Conservation (phyloP, 306 rosid genomes). For the Purshia tridentata region DNA sequence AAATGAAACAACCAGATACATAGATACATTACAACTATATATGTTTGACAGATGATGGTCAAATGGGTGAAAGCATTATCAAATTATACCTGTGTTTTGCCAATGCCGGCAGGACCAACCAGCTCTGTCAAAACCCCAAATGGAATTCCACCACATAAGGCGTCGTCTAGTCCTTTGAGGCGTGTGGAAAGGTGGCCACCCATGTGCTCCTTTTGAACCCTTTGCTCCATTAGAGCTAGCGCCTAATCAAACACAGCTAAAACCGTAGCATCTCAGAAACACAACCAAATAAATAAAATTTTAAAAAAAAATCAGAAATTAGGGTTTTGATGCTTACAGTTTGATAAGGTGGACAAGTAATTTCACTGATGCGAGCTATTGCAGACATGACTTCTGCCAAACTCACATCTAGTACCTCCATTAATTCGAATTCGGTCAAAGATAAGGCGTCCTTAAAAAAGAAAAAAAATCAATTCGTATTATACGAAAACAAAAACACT, state of each 20-base stretch:
- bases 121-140: slow-evolving; percentile 92
- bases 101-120: slow-evolving; percentile 96
- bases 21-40: background rate
- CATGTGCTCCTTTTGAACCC: slow-evolving; percentile 56
- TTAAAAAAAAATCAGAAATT: too few relatives aligned
- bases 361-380: slow-evolving; percentile 71
- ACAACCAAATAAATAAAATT: background rate
- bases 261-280: slow-evolving; percentile 26
- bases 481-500: background rate
- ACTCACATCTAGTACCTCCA: slow-evolving; percentile 79
- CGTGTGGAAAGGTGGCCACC: slow-evolving; percentile 83
- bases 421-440: slow-evolving; percentile 78
- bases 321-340: slow-evolving; percentile 43
- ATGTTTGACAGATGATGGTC: background rate
- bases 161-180: slow-evolving; percentile 82
- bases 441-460: slow-evolving; percentile 68
- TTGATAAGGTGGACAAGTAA: slow-evolving; percentile 82
- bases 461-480: background rate
- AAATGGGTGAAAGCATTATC: background rate
- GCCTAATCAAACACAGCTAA: slow-evolving; percentile 47
- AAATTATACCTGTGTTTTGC: slow-evolving; percentile 72
- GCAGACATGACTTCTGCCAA: slow-evolving; percentile 64
- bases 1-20: slow-evolving; percentile 17
- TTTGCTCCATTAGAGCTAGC: slow-evolving; percentile 62
- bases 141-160: slow-evolving; percentile 85